Evolutionary conservation across 352 stramenopile genomes (phyloP).

Genomic region (Phytophthora pisi): DNA sequence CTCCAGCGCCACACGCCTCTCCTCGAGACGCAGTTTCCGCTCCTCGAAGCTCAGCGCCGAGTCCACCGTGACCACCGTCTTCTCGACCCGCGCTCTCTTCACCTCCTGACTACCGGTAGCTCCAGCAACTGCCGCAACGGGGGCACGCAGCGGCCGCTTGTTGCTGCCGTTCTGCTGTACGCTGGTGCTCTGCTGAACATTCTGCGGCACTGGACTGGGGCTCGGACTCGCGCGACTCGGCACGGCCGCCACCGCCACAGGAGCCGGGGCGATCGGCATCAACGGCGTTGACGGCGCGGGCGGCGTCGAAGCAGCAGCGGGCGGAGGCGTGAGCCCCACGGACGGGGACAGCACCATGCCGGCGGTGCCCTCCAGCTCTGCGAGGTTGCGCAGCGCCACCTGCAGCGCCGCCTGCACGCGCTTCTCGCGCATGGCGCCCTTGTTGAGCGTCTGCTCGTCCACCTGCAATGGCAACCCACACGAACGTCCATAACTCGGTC

Average conservation of each 20-base stretch:
- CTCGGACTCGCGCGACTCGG: constrained; percentile 11
- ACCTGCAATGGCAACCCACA: constrained; percentile 24
- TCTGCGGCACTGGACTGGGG: constrained; percentile 19
- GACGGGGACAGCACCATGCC: constrained; percentile 8
- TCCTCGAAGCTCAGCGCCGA: constrained; percentile 25
- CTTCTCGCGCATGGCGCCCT: constrained; percentile 44
- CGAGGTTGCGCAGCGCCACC: constrained; percentile 29
- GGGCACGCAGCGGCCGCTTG: constrained; percentile 29
- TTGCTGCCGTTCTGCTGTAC: constrained; percentile 37
- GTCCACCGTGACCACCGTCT: constrained; percentile 13
- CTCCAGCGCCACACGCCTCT: constrained; percentile 40
- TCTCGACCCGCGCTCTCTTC: constrained; percentile 31
- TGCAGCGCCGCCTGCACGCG: constrained; percentile 38
- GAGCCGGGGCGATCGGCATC: constrained; percentile 43
- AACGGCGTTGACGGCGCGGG: constrained; percentile 2
- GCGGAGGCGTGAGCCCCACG: constrained; percentile 9
- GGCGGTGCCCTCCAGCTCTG: constrained; percentile 25
- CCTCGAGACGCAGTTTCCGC: constrained; percentile 38
- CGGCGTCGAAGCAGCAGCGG: constrained; percentile 5
- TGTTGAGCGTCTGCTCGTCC: constrained; percentile 44
- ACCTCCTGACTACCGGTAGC: constrained; percentile 13
- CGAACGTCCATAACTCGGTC: constrained; percentile 9
- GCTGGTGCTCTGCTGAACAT: constrained; percentile 23
- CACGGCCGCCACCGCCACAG: not conserved
- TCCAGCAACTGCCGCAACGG: not conserved